These are phyloP conservation scores for Cercospora zeina DNA, from an alignment of 2,329 filamentous ascomycete species.

Conservation along the genomic window DNA sequence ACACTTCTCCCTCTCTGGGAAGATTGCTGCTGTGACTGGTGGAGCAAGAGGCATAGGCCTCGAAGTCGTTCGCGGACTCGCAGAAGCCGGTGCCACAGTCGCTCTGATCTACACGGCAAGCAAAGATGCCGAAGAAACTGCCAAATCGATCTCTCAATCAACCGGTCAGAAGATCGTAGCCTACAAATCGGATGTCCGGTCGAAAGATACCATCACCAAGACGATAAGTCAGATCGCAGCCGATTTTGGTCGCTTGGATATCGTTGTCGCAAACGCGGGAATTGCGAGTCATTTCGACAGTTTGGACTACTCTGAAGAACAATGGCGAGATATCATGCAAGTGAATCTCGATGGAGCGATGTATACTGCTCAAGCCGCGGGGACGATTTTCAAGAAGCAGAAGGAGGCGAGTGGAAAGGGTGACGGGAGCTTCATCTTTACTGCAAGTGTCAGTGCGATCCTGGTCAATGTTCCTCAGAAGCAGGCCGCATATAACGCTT, in stretches of 20 bases:
- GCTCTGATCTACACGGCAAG: conserved; percentile 89
- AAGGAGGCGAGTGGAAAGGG: conserved; percentile 61
- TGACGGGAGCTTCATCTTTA: conserved; percentile 65
- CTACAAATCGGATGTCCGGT: conserved; percentile 74
- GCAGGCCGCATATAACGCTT: conserved; percentile 70
- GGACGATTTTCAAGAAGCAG: conserved; percentile 75
- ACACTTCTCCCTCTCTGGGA: conserved; percentile 74
- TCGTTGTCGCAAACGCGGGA: conserved; percentile 85
- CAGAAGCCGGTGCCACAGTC: conserved; percentile 80
- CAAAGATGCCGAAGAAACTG: conserved; percentile 47
- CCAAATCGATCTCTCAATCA: conserved; percentile 22
- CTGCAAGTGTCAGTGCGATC: conserved; percentile 68
- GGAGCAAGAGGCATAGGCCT: conserved; percentile 82
- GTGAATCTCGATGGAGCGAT: conserved; percentile 77
- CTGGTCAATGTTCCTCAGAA: conserved; percentile 71
- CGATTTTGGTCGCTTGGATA: conserved; percentile 76
- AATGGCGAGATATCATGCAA: conserved; percentile 54
- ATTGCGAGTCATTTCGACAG: conserved; percentile 65
- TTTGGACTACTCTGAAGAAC: conserved; percentile 26
- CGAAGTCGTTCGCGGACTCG: conserved; percentile 85
- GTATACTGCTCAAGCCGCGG: conserved; percentile 76
- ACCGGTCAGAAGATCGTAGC: conserved; percentile 34
- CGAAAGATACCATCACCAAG: conserved; percentile 67
- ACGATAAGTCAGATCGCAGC: conserved; percentile 66
- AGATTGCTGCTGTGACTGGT: conserved; percentile 80